Base-by-base conservation (phyloP, 192 early-diverging fungal species). In the Radiomyces spectabilis region DNA sequence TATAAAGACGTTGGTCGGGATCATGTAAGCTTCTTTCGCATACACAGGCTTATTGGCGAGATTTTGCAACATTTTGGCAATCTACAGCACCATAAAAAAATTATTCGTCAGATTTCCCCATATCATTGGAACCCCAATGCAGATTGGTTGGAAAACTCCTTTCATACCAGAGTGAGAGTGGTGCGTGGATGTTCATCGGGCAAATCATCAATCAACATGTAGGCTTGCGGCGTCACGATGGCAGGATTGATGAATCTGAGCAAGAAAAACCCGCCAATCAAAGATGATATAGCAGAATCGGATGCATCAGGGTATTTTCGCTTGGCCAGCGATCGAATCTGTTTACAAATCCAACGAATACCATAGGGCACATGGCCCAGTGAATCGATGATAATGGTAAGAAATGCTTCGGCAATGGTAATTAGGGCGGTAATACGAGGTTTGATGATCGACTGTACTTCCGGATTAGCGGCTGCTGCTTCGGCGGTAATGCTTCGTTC, bases 281-380 rank as follows among this genome's bases (percentile, higher is more conserved):
- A 68, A 47, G 94, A 94, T 61, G 91, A 88, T 21, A 92, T 88
- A 10, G 86, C 85, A 48, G 78, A 76, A 45, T 94, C 90, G 15
- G 88, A 75, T 6, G 87, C 85, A 29, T 94, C 84, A 1, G 92
- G 92, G 71, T 87, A 97, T 59, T 89, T 90, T 48, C 91, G 65
- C 84, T 89, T 89, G 4, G 91, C 89, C 61, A 97, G 67, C 5
- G 84, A 87, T 29, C 83, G 74, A 69, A 97, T 95, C 72, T 97
- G 93, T 60, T 97, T 97, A 66, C 94, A 97, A 46, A 97, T 90
- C 93, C 93, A 97, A 13, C 93, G 80, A 63, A 97, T 95, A 15
- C 93, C 94, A 54, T 91, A 95, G 1, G 94, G 94, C 13, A 89
- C 86, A 57, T 89, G 80, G 50, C 93, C 89, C 15, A 89, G 74